A percentile compares a stretch with the other conserved stretches of the same genome.
Evolutionary conservation across 1,139 yeast species (phyloP).

Genomic region (Pneumocystis carinii): DNA sequence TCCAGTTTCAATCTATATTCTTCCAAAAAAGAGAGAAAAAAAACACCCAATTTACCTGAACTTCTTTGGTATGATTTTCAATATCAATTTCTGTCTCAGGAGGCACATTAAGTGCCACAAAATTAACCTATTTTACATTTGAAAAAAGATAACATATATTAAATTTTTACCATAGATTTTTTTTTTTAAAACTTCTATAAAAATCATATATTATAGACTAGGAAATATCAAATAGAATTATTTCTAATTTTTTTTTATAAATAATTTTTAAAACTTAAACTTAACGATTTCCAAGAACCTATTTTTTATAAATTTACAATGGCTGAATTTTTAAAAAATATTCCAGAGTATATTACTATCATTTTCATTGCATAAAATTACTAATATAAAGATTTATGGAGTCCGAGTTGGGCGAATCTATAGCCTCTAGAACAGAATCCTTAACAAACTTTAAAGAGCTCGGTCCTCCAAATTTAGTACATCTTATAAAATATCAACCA

Average conservation of each 20-base stretch:
- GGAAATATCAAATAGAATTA: not conserved
- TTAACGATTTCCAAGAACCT: not conserved
- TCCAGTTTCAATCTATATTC: slow-evolving; percentile 62
- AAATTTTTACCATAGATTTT: not conserved
- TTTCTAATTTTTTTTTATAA: not conserved
- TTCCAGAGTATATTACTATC: not conserved
- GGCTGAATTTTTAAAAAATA: not conserved
- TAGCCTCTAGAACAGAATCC: slow-evolving; percentile 34
- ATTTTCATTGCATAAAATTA: not conserved
- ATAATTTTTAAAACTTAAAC: not conserved
- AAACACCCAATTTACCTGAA: slow-evolving; percentile 28
- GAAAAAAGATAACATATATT: not conserved
- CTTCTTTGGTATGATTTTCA: slow-evolving; percentile 78
- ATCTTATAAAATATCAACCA: slow-evolving; percentile 35
- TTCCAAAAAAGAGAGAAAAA: not conserved
- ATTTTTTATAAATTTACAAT: not conserved
- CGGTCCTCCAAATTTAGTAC: slow-evolving; percentile 89
- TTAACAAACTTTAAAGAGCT: slow-evolving; percentile 38
- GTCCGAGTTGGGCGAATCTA: slow-evolving; percentile 34
- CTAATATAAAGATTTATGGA: slow-evolving; percentile 22
- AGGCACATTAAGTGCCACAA: slow-evolving; percentile 62
- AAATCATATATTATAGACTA: not conserved
- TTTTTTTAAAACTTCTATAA: not conserved
- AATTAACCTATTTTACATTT: slow-evolving; percentile 37
- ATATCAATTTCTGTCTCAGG: slow-evolving; percentile 61